A percentile compares a stretch with the other conserved stretches of the same genome.
These are phyloP conservation scores for Saccharomyces jurei DNA, from an alignment of 805 yeast species.

Conservation along the genomic window DNA sequence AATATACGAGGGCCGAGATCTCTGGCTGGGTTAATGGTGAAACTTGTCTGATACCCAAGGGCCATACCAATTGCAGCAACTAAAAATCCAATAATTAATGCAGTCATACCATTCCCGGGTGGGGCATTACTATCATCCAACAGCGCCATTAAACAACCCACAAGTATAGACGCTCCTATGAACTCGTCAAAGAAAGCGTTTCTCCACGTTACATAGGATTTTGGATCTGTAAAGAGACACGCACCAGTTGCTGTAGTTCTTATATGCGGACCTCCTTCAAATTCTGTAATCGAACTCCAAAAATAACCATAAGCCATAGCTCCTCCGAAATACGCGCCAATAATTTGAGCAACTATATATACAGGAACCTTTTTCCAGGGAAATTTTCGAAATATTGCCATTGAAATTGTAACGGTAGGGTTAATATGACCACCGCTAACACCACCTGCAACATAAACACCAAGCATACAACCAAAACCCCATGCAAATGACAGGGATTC, in stretches of 20 bases:
- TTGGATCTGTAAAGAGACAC: constrained; percentile 38
- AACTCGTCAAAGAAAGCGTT: constrained; percentile 39
- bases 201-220: constrained; percentile 28
- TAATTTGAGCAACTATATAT: constrained; percentile 36
- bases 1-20: constrained; percentile 42
- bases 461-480: constrained; percentile 42
- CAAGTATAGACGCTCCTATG: constrained; percentile 34
- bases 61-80: constrained; percentile 38
- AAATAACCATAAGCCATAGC: constrained; percentile 37
- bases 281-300: constrained; percentile 24
- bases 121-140: constrained; percentile 38
- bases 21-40: constrained; percentile 42
- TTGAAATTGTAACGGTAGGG: constrained; percentile 39
- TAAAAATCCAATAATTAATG: constrained; percentile 35
- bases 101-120: constrained; percentile 33
- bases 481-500: constrained; percentile 35
- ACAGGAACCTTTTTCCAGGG: constrained; percentile 39
- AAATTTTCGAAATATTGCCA: constrained; percentile 39
- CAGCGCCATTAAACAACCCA: constrained; percentile 37
- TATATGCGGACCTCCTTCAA: constrained; percentile 12
- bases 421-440: constrained; percentile 43
- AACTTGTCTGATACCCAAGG: constrained; percentile 41
- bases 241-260: constrained; percentile 30
- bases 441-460: constrained; percentile 39
- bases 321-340: constrained; percentile 40